phyloP scores from a whole-genome alignment of 148 eudicot genomes.

The Fagopyrum esculentum region DNA sequence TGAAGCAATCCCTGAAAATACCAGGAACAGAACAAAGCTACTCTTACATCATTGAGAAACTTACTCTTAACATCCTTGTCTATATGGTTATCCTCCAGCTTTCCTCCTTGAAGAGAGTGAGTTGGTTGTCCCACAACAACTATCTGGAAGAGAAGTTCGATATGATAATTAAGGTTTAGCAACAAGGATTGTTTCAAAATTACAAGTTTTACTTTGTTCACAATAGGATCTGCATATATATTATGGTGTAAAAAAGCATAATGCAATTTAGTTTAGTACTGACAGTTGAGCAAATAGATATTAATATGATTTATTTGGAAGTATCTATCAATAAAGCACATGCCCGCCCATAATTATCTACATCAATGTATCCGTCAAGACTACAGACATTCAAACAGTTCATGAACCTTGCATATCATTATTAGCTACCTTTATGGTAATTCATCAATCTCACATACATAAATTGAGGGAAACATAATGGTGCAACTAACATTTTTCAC shows the following conservation, averaged over 20 bases:
- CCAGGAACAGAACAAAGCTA: neutral
- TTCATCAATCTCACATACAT: neutral
- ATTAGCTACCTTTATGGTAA: neutral
- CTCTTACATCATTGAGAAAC: neutral
- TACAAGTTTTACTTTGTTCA: neutral
- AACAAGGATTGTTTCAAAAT: neutral
- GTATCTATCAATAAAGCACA: neutral
- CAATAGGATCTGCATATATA: neutral
- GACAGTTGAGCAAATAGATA: neutral
- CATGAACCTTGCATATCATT: neutral
- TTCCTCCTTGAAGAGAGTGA: slow-evolving; percentile 1
- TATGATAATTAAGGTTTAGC: neutral
- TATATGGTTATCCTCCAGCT: neutral
- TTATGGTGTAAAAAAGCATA: neutral
- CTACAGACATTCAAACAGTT: neutral
- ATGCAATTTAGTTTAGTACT: neutral
- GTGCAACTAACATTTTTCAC: neutral
- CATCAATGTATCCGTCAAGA: neutral
- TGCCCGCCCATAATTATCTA: neutral
- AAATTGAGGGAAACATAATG: neutral
- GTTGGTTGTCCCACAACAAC: slow-evolving; percentile 8
- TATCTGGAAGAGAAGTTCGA: neutral
- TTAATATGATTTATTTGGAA: neutral
- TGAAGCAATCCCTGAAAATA: no score
- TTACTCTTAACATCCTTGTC: slow-evolving; percentile 5